Base-by-base conservation (phyloP, 2,329 filamentous ascomycete genomes). In the Teratosphaeria gauchensis region DNA sequence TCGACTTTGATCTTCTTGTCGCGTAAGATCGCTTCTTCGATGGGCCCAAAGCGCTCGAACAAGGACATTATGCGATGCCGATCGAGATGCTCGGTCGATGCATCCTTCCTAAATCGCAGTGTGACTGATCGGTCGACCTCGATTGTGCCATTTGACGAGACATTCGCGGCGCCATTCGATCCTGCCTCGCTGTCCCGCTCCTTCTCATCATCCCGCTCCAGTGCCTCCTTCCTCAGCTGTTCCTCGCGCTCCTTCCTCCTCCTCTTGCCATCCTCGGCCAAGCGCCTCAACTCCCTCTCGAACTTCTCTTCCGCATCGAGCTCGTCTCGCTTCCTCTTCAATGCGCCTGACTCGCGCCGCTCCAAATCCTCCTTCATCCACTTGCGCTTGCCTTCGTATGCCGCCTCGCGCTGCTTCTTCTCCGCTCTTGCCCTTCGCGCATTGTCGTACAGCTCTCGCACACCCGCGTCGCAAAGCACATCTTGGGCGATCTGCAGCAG, bases 281-380 rank as follows among this genome's bases (percentile, higher is more conserved):
- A 61, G 53, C 74, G 60, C 56, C 73, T 72, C 35, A 72, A 74
- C 72, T 81, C 74, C 53, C 81, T 81, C 61, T 83, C 76, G 51
- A 83, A 76, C 69, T 84, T 85, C 56, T 84, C 78, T 2, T 85
- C 85, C 33, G 35, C 56, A 32, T 78, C 77, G 35, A 70, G 67
- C 46, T 76, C 76, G 35, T 74, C 75, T 1, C 73, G 71, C n/a
- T 76, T 73, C 56, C 79, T 74, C 60, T 77, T 72, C 63, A 78
- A 74, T 14, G 61, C 62, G 8, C 69, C 66, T 32, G 82, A 78
- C 73, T 96, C 92, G 21, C 88, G 79, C 30, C 84, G 82, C 75
- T 96, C 91, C 55, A 97, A 76, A 69, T 96, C 91, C 69, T 95
- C 90, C 64, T 89, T 88, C 82, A 95, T 88, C 65, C 84, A 82